These are phyloP conservation scores for Hericium rajendrae DNA, from an alignment of 768 basidiomycete genomes.

Conservation along the genomic window DNA sequence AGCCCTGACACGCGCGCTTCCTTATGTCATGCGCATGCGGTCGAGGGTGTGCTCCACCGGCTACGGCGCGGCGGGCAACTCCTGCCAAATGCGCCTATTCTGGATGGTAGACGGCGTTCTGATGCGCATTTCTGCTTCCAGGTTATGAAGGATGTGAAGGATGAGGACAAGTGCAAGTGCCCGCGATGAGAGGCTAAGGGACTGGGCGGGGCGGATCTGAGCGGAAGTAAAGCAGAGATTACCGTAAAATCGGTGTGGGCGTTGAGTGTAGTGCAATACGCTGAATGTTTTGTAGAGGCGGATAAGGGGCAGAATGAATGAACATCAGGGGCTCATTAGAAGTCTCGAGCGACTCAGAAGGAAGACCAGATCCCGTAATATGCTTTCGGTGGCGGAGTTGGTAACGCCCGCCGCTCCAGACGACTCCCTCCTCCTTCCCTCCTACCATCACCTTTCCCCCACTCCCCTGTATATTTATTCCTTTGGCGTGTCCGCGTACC, in stretches of 20 bases:
- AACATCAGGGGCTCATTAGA: background rate
- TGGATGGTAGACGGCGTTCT: background rate
- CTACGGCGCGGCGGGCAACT: background rate
- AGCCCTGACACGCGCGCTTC: background rate
- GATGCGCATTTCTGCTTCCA: conserved; percentile 13
- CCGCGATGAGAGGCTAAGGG: conserved; percentile 14
- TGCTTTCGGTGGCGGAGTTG: background rate
- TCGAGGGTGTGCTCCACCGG: background rate
- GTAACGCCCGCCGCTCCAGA: background rate
- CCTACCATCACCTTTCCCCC: conserved; percentile 3
- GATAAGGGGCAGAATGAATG: background rate
- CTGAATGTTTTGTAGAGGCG: background rate
- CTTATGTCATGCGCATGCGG: conserved; percentile 4
- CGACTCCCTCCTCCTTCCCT: background rate
- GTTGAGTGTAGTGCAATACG: background rate
- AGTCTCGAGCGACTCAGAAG: background rate
- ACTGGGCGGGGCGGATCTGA: background rate
- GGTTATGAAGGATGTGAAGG: conserved; percentile 42
- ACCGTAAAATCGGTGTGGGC: background rate
- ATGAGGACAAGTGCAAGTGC: conserved; percentile 40
- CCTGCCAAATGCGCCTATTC: background rate
- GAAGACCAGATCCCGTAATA: background rate
- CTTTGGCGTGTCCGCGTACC: conserved; percentile 4
- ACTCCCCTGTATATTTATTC: background rate
- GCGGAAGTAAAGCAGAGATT: background rate